Evolutionary conservation across 495 filamentous ascomycete genomes (phyloP), one percentile per base, ranked within the genome.

Genomic region (Annulohypoxylon nitens): DNA sequence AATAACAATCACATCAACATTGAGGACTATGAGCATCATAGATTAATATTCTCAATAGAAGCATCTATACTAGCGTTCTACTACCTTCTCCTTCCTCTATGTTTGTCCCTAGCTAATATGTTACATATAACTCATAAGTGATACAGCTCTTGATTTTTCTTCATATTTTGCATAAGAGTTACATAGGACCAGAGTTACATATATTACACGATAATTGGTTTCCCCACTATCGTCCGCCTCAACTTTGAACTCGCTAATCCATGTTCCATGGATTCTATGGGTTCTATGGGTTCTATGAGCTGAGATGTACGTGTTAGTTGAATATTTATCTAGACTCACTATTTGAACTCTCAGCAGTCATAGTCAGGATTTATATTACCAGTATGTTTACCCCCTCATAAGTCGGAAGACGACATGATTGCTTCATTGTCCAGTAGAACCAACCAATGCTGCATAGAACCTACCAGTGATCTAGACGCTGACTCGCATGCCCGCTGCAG

Each of bases 151-250:
- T 43, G 1, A 20, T 20, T 16, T 18, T 20, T 47, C 26, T 25
- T 58, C 63, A 37, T 10, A 48, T 36, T 39, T 30, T 36, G 45
- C 20, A 26, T 25, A 39, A 43, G 25, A 37, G 33, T 71, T 54
- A 30, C 30, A 30, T 30, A 30, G 30, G 30, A 30, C 30, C 3
- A 30, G 30, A 30, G 30, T 30, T 30, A 30, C 5, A 6, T 30
- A 25, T 54, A 61, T 67, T 73, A 48, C 59, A 58, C 55, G 16
- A 71, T 61, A 64, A 64, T 55, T 63, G 65, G 45, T 45, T 18
- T 71, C 73, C 62, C 76, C 76, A 74, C 76, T 41, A 67, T 76
- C 65, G 64, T 71, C 70, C 74, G 76, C 75, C 71, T 70, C 71
- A 65, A 72, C 39, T 43, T 43, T 43, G 39, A 43, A 43, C 51